Conservation (phyloP, 352 stramenopile genomes). For the Pythium sp. region DNA sequence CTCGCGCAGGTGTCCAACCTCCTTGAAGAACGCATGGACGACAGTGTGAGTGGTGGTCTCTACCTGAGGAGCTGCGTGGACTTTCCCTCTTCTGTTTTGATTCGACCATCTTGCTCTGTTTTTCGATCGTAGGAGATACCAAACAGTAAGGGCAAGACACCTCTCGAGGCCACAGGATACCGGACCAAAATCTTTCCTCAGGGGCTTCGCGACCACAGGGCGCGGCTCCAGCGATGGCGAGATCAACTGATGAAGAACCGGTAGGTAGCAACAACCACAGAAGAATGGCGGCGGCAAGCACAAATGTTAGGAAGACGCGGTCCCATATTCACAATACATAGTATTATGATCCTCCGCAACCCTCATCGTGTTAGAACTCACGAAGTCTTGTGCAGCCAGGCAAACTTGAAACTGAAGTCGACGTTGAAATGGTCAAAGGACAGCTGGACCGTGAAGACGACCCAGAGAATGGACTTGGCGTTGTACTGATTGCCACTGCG, state of each 20-base stretch:
- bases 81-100: neutral
- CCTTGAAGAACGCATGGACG: constrained; percentile 40
- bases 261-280: neutral
- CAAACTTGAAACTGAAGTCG: too few species aligned
- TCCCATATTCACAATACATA: too few species aligned
- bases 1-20: constrained; percentile 39
- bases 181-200: constrained; percentile 40
- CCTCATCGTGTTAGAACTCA: too few species aligned
- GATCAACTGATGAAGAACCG: neutral
- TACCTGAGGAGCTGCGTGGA: neutral
- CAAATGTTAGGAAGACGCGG: too few species aligned
- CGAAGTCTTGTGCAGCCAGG: too few species aligned
- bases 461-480: too few species aligned
- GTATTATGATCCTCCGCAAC: too few species aligned
- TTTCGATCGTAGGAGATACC: constrained; percentile 26
- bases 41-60: constrained; percentile 18
- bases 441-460: too few species aligned
- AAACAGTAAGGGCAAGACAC: constrained; percentile 36
- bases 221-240: constrained; percentile 1
- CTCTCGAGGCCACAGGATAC: constrained; percentile 43
- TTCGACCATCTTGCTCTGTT: neutral
- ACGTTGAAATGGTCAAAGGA: too few species aligned
- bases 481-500: too few species aligned
- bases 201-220: neutral
- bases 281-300: too few species aligned